Base-by-base conservation (phyloP, 2,329 filamentous ascomycete genomes). In the Allantophomopsis lycopodina region DNA sequence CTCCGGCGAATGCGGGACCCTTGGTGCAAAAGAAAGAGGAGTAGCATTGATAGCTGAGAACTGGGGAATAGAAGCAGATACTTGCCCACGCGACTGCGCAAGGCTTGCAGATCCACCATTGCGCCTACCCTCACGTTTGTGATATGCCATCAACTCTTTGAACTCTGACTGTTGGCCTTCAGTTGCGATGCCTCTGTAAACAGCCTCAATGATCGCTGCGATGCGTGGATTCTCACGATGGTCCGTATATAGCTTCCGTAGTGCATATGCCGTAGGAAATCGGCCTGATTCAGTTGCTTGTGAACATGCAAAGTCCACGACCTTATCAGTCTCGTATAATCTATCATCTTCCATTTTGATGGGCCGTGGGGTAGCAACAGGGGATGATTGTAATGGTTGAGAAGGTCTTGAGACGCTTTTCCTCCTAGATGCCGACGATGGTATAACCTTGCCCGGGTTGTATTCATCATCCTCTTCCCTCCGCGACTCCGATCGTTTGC, bases 231-330 rank as follows among this genome's bases (percentile, higher is more conserved):
- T 64, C 32, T 59, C 54, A 35, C 62, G 62, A 43, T 69, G 65
- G 50, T 78, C 71, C 46, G 79, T 72, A 54, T 75, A 79, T 43
- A 78, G 61, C 12, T 64, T 68, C 39, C 73, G 65, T 43, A 79
- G 60, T 33, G 75, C 73, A 61, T 68, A 79, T 2, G 75, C 76
- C 7, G 74, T 79, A 40, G 73, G 71, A 52, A 73, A 78, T 42
- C 71, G 69, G 44, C 64, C 63, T 50, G 71, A 65, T 43, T 63
- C 59, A 37, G 79, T 55, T 5, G 74, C 74, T 50, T 75, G 65
- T 8, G 74, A 66, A 21, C 78, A 70, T n/a, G 73, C 72, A 23
- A 57, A 51, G 52, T 75, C 69, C 32, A 79, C 62, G 20, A 75
- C 66, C 50, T 60, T 66, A 48, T 69, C 70, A 18, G 64, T 61